phyloP scores from a whole-genome alignment of 2,329 filamentous ascomycete genomes.

The Biscogniauxia sp. region DNA sequence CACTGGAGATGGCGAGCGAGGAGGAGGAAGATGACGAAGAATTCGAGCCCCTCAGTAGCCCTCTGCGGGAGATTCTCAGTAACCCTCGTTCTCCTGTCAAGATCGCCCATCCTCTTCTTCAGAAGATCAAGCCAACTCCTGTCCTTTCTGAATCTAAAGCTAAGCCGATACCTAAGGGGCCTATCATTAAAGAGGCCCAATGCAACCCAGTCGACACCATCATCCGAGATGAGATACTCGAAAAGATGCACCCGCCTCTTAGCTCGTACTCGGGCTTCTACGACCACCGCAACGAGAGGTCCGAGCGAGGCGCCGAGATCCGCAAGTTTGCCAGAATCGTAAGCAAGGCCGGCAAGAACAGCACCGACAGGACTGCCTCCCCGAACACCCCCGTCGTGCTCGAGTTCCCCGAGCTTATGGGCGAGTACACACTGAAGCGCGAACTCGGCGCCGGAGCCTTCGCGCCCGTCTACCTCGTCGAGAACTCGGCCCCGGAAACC shows the following conservation, averaged over 20 bases:
- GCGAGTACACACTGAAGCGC: conserved; percentile 73
- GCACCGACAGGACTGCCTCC: conserved; percentile 61
- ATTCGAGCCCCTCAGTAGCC: conserved; percentile 61
- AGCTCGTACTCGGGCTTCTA: conserved; percentile 75
- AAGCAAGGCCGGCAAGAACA: conserved; percentile 53
- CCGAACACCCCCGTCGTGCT: conserved; percentile 62
- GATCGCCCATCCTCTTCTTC: conserved; percentile 49
- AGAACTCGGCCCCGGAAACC: conserved; percentile 59
- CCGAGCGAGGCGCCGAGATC: conserved; percentile 70
- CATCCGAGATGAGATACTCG: conserved; percentile 72
- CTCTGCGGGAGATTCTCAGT: conserved; percentile 64
- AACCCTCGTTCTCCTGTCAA: conserved; percentile 46
- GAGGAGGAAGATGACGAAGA: conserved; percentile 34
- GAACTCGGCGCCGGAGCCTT: conserved; percentile 93
- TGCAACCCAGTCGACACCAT: conserved; percentile 87
- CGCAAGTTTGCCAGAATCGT: conserved; percentile 74
- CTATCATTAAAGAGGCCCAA: conserved; percentile 76
- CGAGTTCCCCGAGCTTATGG: conserved; percentile 61
- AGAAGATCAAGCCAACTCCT: conserved; percentile 39
- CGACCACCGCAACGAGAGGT: conserved; percentile 64
- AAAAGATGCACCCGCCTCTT: conserved; percentile 70
- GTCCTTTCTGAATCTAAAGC: conserved; percentile 26
- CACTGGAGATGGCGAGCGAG: conserved; percentile 28
- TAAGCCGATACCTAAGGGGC: conserved; percentile 55
- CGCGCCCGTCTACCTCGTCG: conserved; percentile 89